These are phyloP conservation scores for Plasmodium billcollinsi DNA, from an alignment of 169 alveolate species.

Conservation along the genomic window DNA sequence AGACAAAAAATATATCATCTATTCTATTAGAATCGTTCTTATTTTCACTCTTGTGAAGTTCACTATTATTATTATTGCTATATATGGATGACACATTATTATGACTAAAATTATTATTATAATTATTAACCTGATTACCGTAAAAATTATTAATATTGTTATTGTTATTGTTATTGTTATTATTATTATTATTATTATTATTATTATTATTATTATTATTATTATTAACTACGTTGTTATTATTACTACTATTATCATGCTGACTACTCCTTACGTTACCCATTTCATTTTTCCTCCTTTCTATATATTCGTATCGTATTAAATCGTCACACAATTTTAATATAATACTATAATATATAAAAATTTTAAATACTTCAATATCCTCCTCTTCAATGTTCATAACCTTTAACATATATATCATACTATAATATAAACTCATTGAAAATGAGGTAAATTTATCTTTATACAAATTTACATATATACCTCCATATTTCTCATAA, in stretches of 20 bases:
- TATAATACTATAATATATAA: constrained; percentile 67
- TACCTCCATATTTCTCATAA: constrained; percentile 60
- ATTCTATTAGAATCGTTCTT: constrained; percentile 16
- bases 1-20: constrained; percentile 47
- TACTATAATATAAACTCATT: constrained; percentile 66
- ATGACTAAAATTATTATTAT: neutral
- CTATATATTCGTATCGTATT: constrained; percentile 13
- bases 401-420: constrained; percentile 51
- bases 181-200: neutral
- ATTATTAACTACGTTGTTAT: too few relatives aligned
- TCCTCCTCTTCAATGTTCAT: constrained; percentile 62
- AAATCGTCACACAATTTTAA: constrained; percentile 68
- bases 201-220: neutral
- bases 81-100: neutral
- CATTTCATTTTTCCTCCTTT: constrained; percentile 7
- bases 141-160: neutral
- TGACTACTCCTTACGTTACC: neutral
- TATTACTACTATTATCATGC: neutral
- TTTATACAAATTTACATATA: constrained; percentile 68
- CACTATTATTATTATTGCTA: constrained; percentile 1
- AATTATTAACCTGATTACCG: neutral
- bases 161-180: neutral
- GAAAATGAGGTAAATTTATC: constrained; percentile 73
- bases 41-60: neutral
- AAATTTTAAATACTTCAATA: constrained; percentile 68